Percentiles rank a stretch among this genome's conserved stretches.
Conservation (phyloP, 148 eudicot species). For the Suaeda aralocaspica region DNA sequence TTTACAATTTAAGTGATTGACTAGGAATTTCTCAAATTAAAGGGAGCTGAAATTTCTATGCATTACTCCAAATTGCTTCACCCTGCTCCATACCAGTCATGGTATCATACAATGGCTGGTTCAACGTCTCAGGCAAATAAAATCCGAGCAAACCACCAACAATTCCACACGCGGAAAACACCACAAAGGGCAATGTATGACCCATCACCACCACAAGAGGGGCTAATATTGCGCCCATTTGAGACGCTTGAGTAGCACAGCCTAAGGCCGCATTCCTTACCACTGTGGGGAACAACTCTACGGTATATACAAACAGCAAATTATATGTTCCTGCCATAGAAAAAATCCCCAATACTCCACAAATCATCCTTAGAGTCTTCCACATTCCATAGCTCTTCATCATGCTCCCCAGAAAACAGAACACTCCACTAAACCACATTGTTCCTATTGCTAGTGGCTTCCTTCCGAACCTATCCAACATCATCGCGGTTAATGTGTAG, state of each 20-base stretch:
- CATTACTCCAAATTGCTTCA: conserved; percentile 28
- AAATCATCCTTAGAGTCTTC: conserved; percentile 59
- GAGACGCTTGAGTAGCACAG: conserved; percentile 77
- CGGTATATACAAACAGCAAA: conserved; percentile 64
- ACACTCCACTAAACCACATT: conserved; percentile 69
- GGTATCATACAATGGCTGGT: conserved; percentile 77
- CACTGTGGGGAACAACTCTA: conserved; percentile 88
- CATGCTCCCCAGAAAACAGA: conserved; percentile 56
- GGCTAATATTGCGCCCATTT: conserved; percentile 80
- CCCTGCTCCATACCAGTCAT: conserved; percentile 73
- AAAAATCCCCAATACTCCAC: conserved; percentile 75
- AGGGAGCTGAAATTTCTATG: neutral
- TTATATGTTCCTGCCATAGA: conserved; percentile 89
- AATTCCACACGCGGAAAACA: conserved; percentile 66
- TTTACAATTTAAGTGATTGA: no score
- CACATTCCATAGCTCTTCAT: conserved; percentile 37
- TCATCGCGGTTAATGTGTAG: conserved; percentile 49
- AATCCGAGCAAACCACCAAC: conserved; percentile 59
- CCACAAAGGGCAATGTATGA: conserved; percentile 45
- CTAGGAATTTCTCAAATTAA: no score
- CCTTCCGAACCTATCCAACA: conserved; percentile 62
- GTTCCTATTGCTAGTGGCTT: conserved; percentile 77
- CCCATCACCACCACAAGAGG: conserved; percentile 83
- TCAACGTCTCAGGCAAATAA: conserved; percentile 72
- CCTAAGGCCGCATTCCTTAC: conserved; percentile 89